Conservation (phyloP, 139 green algal species). For the Chlamydomonas schloesseri region DNA sequence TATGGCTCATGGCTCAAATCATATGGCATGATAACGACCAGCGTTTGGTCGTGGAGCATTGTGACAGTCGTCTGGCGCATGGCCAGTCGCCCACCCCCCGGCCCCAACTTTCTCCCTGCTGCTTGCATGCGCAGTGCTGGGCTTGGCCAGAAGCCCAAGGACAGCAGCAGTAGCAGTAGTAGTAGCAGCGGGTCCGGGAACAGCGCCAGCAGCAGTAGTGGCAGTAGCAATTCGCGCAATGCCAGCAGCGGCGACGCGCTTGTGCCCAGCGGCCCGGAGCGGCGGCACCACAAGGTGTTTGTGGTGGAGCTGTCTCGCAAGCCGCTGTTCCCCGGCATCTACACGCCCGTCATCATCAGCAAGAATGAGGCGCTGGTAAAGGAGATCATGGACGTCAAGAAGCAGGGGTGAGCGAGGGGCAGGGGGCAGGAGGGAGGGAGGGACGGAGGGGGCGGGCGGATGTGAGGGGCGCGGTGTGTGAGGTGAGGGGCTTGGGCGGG, state of each 20-base stretch:
- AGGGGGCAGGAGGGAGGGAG: not conserved
- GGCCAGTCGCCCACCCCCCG: too few species aligned
- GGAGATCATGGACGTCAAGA: constrained; percentile 84
- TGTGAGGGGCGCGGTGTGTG: too few species aligned
- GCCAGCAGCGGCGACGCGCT: constrained; percentile 29
- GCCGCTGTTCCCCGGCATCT: constrained; percentile 89
- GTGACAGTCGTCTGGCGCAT: too few species aligned
- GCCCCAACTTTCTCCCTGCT: not conserved
- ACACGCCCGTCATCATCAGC: constrained; percentile 84
- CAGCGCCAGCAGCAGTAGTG: not conserved
- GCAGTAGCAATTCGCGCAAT: not conserved
- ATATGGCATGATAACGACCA: not conserved
- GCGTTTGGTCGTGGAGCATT: too few species aligned
- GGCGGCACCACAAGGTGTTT: constrained; percentile 56
- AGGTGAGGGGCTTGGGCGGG: too few species aligned
- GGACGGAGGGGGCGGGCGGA: not conserved
- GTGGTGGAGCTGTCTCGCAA: constrained; percentile 81
- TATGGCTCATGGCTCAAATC: too few species aligned
- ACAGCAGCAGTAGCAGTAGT: not conserved
- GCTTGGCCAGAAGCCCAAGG: not conserved
- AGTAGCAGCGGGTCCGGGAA: not conserved
- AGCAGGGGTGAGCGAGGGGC: constrained; percentile 60
- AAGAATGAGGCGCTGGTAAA: constrained; percentile 86
- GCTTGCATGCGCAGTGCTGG: not conserved
- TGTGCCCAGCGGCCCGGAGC: constrained; percentile 47